These are phyloP conservation scores for Cicer arietinum DNA, from an alignment of 306 rosid species.

Conservation along the genomic window DNA sequence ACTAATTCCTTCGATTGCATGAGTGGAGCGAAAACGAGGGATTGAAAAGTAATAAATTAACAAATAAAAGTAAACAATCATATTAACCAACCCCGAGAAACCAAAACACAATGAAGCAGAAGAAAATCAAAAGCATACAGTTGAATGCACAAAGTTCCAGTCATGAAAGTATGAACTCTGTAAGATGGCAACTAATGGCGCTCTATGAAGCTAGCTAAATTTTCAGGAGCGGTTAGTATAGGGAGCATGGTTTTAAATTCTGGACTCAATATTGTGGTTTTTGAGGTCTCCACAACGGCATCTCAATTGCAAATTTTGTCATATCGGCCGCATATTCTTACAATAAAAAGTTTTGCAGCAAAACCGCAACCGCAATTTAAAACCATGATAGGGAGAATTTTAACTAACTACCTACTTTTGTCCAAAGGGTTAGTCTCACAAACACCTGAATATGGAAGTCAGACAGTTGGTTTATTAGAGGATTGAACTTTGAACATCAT, in stretches of 20 bases:
- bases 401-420: not conserved
- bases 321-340: too few species aligned
- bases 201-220: not conserved
- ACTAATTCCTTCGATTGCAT: slow-evolving; percentile 4
- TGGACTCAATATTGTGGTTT: too few species aligned
- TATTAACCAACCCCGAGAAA: not conserved
- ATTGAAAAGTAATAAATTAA: slow-evolving; percentile 8
- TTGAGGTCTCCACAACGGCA: too few species aligned
- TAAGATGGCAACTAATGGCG: slow-evolving; percentile 1
- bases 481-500: not conserved
- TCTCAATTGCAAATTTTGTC: too few species aligned
- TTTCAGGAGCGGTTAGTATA: not conserved
- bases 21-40: not conserved
- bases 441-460: not conserved
- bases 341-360: too few species aligned
- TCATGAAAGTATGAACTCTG: slow-evolving; percentile 6
- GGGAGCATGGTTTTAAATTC: too few species aligned
- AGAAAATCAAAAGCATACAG: slow-evolving; percentile 2
- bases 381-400: not conserved
- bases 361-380: too few species aligned
- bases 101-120: slow-evolving; percentile 11
- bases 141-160: not conserved
- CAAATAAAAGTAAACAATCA: not conserved
- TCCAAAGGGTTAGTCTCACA: not conserved
- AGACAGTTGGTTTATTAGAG: too few species aligned